A percentile compares a stretch with the other conserved stretches of the same genome.
Evolutionary conservation across 371 early-diverging fungal species (phyloP).

Genomic region (Coemansia sp.): DNA sequence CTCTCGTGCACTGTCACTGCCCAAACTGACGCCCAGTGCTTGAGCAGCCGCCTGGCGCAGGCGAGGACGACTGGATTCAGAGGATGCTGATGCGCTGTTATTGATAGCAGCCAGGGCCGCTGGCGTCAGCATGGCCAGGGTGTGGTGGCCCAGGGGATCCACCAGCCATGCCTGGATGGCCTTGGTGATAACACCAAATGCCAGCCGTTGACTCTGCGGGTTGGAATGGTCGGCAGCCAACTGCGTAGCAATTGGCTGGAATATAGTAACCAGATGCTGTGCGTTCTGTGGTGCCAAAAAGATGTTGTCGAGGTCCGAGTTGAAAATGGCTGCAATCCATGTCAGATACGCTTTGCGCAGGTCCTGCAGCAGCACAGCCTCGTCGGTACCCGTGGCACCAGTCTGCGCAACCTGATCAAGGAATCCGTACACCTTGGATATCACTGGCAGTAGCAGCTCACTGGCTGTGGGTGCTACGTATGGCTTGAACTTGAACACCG

Average conservation of each 20-base stretch:
- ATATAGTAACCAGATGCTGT: conserved; percentile 67
- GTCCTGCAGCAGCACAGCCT: conserved; percentile 69
- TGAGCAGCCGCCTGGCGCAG: conserved; percentile 44
- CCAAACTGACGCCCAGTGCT: conserved; percentile 47
- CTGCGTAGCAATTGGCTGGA: conserved; percentile 71
- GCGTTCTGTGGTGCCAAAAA: conserved; percentile 78
- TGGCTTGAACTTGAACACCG: conserved; percentile 88
- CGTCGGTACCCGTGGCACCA: conserved; percentile 76
- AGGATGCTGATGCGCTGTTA: conserved; percentile 13
- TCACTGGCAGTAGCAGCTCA: conserved; percentile 76
- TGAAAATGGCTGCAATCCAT: conserved; percentile 80
- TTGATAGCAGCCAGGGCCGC: conserved; percentile 29
- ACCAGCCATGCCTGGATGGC: conserved; percentile 77
- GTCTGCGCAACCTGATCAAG: conserved; percentile 71
- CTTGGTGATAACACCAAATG: conserved; percentile 78
- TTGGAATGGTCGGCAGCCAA: conserved; percentile 74
- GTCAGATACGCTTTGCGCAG: conserved; percentile 81
- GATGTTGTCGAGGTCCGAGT: conserved; percentile 73
- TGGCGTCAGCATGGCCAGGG: conserved; percentile 46
- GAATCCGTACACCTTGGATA: conserved; percentile 80
- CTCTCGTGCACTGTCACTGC: conserved; percentile 18
- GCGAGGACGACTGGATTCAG: conserved; percentile 13
- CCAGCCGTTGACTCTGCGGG: conserved; percentile 73
- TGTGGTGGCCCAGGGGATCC: conserved; percentile 45
- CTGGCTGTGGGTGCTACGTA: conserved; percentile 48